Conservation (phyloP, 345 rosid genomes). For the Lumnitzera racemosa region DNA sequence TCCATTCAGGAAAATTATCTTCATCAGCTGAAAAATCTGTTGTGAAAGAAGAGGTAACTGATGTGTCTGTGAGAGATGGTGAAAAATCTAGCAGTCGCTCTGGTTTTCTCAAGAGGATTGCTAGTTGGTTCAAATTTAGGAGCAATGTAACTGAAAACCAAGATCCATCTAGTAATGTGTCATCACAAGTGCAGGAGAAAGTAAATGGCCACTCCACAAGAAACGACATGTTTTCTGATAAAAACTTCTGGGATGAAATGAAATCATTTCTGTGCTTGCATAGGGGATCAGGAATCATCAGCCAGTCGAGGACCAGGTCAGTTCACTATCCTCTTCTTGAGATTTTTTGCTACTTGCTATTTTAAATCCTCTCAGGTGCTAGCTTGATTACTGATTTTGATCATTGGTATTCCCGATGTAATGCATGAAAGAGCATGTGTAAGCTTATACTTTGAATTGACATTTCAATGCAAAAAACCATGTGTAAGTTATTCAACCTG, state of each 20-base stretch:
- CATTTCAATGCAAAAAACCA: too few species aligned
- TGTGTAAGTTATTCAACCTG: too few species aligned
- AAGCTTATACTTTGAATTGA: too few species aligned
- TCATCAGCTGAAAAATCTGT: constrained; percentile 17
- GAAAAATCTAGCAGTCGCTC: neutral
- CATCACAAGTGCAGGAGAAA: constrained; percentile 12
- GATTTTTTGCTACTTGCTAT: constrained; percentile 4
- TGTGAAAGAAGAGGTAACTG: constrained; percentile 5
- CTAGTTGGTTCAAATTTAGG: constrained; percentile 29
- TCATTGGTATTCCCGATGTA: too few species aligned
- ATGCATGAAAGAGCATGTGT: too few species aligned
- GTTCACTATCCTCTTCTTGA: constrained; percentile 8
- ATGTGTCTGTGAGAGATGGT: too few species aligned
- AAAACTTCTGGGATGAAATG: constrained; percentile 51
- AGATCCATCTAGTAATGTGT: constrained; percentile 15
- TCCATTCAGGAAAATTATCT: constrained; percentile 7
- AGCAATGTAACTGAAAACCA: constrained; percentile 11
- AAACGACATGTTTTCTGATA: constrained; percentile 30
- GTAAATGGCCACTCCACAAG: constrained; percentile 13
- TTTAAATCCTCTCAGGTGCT: too few species aligned
- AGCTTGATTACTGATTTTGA: too few species aligned
- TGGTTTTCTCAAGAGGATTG: constrained; percentile 27
- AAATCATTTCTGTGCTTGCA: constrained; percentile 46
- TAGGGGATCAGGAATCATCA: constrained; percentile 39
- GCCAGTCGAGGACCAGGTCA: constrained; percentile 66